These are phyloP conservation scores for Fibroporia radiculosa DNA, from an alignment of 768 basidiomycete species.

Conservation along the genomic window DNA sequence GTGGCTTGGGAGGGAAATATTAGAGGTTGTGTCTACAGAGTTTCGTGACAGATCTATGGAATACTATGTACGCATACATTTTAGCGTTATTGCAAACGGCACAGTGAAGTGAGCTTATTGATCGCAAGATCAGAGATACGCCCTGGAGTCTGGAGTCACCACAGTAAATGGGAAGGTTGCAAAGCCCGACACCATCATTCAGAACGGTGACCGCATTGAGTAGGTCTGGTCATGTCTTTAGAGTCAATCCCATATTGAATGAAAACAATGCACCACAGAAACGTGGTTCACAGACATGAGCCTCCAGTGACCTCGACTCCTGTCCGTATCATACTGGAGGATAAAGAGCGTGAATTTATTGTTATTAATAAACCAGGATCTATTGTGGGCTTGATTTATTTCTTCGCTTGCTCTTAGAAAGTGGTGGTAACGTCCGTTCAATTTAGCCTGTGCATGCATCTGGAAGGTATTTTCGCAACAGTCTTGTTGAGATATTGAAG, in stretches of 20 bases:
- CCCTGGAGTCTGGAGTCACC: conserved; percentile 89
- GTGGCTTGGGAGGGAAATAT: conserved; percentile 80
- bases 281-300: conserved; percentile 94
- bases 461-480: conserved; percentile 85
- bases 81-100: too few species aligned
- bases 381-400: conserved; percentile 72
- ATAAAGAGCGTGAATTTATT: conserved; percentile 74
- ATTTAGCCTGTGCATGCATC: conserved; percentile 84
- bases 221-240: conserved; percentile 29
- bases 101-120: neutral
- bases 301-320: conserved; percentile 86
- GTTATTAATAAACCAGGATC: conserved; percentile 96
- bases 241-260: neutral
- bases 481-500: conserved; percentile 79
- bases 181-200: conserved; percentile 66
- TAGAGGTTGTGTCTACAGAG: conserved; percentile 91
- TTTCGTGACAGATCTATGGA: conserved; percentile 92
- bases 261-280: conserved; percentile 36
- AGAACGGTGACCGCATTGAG: conserved; percentile 89
- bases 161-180: conserved; percentile 91
- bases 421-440: conserved; percentile 13
- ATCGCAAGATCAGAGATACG: conserved; percentile 41
- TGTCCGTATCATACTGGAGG: conserved; percentile 71
- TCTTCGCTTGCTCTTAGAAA: neutral
- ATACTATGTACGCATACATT: conserved; percentile 70